Conservation (phyloP, 2,329 filamentous ascomycete genomes). For the Capronia epimyces region DNA sequence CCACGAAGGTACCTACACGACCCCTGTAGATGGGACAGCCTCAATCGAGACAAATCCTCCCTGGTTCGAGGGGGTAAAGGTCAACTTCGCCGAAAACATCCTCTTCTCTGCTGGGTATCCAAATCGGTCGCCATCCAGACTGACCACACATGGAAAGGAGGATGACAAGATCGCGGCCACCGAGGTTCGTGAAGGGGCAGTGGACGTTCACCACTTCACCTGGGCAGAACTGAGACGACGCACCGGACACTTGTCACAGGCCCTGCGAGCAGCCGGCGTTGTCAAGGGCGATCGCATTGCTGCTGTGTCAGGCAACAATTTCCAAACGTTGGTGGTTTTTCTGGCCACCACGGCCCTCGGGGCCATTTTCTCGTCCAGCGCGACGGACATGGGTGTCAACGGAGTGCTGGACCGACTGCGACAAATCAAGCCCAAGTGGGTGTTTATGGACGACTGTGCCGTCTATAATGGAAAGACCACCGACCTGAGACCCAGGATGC, state of each 20-base stretch:
- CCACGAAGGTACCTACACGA: too few species aligned
- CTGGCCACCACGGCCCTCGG: constrained; percentile 14
- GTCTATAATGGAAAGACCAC: constrained; percentile 71
- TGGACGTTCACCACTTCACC: background rate
- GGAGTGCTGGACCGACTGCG: constrained; percentile 54
- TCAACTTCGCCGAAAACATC: too few species aligned
- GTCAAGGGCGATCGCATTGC: constrained; percentile 35
- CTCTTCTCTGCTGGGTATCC: too few species aligned
- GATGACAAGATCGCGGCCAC: too few species aligned
- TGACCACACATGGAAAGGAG: too few species aligned
- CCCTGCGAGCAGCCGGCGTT: constrained; percentile 35
- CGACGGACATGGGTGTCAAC: constrained; percentile 12
- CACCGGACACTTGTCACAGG: constrained; percentile 36
- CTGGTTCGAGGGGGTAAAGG: too few species aligned
- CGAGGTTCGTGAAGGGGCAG: too few species aligned
- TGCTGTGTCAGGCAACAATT: constrained; percentile 8
- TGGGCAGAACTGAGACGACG: constrained; percentile 5
- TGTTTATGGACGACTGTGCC: constrained; percentile 75
- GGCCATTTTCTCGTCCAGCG: constrained; percentile 14
- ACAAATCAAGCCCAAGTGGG: constrained; percentile 67
- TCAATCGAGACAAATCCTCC: too few species aligned
- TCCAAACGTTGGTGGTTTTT: constrained; percentile 8
- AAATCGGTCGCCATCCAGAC: too few species aligned
- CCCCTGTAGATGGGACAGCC: too few species aligned
- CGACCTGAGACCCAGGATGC: constrained; percentile 66